Percentiles rank a stretch among this genome's conserved stretches.
Conservation (phyloP, 305 asterid genomes). For the Coffea humblotiana region DNA sequence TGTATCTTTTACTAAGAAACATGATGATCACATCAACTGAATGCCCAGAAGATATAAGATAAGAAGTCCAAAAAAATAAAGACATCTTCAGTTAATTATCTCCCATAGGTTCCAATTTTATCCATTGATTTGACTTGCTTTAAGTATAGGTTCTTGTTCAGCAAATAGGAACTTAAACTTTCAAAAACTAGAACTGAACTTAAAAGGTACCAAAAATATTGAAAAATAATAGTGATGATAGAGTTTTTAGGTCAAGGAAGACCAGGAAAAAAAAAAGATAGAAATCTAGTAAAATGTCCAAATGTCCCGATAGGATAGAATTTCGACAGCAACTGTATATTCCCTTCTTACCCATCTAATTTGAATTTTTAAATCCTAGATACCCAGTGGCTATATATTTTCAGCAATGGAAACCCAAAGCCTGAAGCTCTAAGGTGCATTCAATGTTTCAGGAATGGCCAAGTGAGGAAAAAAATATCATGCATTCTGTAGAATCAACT, state of each 20-base stretch:
- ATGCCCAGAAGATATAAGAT: background rate
- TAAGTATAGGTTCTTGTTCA: background rate
- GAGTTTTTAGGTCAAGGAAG: background rate
- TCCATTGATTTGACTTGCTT: background rate
- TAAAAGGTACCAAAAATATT: background rate
- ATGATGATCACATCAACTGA: background rate
- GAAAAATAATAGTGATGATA: background rate
- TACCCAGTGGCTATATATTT: background rate
- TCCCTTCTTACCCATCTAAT: too few relatives aligned
- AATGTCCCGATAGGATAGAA: too few relatives aligned
- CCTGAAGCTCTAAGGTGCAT: background rate
- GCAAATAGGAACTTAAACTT: background rate
- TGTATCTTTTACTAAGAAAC: background rate
- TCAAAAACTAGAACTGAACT: background rate
- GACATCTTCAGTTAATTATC: background rate
- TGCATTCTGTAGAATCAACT: background rate
- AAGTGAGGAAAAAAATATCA: background rate
- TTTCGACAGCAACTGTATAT: too few relatives aligned
- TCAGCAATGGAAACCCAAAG: background rate
- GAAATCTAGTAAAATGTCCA: too few relatives aligned
- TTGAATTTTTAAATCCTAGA: background rate
- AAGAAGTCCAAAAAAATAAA: background rate
- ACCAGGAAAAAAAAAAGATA: too few relatives aligned
- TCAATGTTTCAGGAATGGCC: background rate
- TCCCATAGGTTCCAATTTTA: background rate